These are phyloP conservation scores for Candida ficus DNA, from an alignment of 805 yeast genomes.

Conservation along the genomic window DNA sequence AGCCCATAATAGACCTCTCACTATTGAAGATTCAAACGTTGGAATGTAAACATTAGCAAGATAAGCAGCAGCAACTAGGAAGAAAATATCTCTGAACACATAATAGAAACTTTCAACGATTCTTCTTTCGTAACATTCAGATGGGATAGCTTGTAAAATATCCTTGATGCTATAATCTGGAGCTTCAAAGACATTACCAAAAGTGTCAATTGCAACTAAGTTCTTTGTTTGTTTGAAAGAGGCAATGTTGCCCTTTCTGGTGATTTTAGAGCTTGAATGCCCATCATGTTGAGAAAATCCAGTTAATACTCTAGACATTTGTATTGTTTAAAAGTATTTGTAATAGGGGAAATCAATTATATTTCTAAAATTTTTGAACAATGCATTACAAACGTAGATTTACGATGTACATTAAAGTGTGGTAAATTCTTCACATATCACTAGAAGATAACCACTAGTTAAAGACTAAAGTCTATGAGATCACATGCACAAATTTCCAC, in stretches of 20 bases:
- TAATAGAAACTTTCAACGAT: slow-evolving; percentile 50
- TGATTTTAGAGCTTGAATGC: slow-evolving; percentile 6
- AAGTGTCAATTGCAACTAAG: slow-evolving; percentile 31
- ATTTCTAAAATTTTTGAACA: no score
- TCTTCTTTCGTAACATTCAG: slow-evolving; percentile 67
- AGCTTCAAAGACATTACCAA: slow-evolving; percentile 61
- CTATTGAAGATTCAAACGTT: slow-evolving; percentile 33
- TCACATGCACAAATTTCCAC: no score
- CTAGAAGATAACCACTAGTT: no score
- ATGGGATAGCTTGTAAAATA: slow-evolving; percentile 65
- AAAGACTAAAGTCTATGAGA: no score
- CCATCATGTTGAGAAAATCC: slow-evolving; percentile 7
- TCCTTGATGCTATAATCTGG: slow-evolving; percentile 78
- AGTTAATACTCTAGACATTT: slow-evolving; percentile 13
- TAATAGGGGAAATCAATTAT: no score
- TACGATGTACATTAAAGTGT: no score
- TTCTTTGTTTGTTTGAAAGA: slow-evolving; percentile 11
- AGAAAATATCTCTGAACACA: slow-evolving; percentile 60
- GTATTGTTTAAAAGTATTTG: no score
- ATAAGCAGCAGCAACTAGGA: slow-evolving; percentile 44
- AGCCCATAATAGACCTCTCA: slow-evolving; percentile 57
- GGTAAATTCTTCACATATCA: no score
- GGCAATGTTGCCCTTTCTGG: slow-evolving; percentile 13
- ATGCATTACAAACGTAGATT: no score
- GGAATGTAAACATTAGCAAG: slow-evolving; percentile 53